Base-by-base conservation (phyloP, 176 grass and related monocot genomes). In the Zoysia pacifica region DNA sequence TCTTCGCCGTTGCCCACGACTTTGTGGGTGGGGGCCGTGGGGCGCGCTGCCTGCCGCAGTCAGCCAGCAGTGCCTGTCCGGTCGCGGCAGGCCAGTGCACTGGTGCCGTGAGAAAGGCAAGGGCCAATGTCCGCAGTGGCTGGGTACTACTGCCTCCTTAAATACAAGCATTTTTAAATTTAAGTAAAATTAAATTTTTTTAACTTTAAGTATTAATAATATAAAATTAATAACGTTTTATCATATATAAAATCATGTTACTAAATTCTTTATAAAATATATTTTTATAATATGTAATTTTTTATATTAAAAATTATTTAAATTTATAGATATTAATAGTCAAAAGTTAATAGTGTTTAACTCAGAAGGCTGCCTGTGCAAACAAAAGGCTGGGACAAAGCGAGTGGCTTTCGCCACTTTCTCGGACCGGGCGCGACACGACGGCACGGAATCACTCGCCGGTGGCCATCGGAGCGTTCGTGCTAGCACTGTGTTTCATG, bases 331-430 rank as follows among this genome's bases (percentile, higher is more conserved):
- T n/a, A n/a, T n/a, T n/a, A n/a, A n/a, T n/a, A n/a, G n/a, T n/a
- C n/a, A n/a, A n/a, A n/a, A n/a, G n/a, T n/a, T n/a, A n/a, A n/a
- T n/a, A n/a, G n/a, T n/a, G n/a, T n/a, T n/a, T n/a, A n/a, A n/a
- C n/a, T n/a, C n/a, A n/a, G n/a, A n/a, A n/a, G n/a, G n/a, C n/a
- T 35, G 20, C 20, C 42, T 9, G 6, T 7, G 16, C 40, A 14
- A 53, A 65, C 40, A 20, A 66, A 85, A 72, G 83, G 75, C 68
- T 85, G 83, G 20, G 48, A 7, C 75, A 73, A 73, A 85, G 75
- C 40, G 75, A 48, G 13, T 4, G 10, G 67, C 75, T 85, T 84
- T 84, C 38, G 74, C 45, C 55, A 37, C 74, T 70, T 85, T 85
- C 49, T 79, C 19, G 74, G 68, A 72, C 3, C 43, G 4, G 62